Conservation (phyloP, 2,329 filamentous ascomycete species). For the Aureobasidium mangrovei region DNA sequence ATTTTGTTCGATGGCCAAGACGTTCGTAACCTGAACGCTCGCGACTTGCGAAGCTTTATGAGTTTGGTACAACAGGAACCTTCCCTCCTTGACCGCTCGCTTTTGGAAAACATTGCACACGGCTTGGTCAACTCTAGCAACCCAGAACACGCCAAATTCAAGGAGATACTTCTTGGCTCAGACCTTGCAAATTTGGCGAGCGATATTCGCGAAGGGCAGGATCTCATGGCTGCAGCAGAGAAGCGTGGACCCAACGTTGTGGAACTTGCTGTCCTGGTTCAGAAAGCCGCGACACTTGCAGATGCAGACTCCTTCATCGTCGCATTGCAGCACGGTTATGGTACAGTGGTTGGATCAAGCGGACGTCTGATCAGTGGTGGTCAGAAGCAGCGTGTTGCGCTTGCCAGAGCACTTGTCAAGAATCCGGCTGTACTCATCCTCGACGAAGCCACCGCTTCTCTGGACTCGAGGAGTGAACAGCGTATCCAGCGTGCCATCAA, state of each 20-base stretch:
- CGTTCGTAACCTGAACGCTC: slow-evolving; percentile 31
- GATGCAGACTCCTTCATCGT: slow-evolving; percentile 56
- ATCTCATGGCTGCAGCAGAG: slow-evolving; percentile 39
- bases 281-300: slow-evolving; percentile 46
- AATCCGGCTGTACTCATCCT: slow-evolving; percentile 31
- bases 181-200: slow-evolving; percentile 43
- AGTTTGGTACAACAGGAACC: slow-evolving; percentile 43
- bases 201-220: slow-evolving; percentile 44
- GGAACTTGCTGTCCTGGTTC: slow-evolving; percentile 45
- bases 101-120: slow-evolving; percentile 46
- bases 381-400: slow-evolving; percentile 32
- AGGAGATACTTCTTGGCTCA: slow-evolving; percentile 40
- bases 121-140: slow-evolving; percentile 37
- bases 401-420: slow-evolving; percentile 32
- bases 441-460: slow-evolving; percentile 34
- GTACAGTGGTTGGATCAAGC: slow-evolving; percentile 39
- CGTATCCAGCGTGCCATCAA: slow-evolving; percentile 31
- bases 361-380: slow-evolving; percentile 32
- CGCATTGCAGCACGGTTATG: slow-evolving; percentile 53
- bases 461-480: slow-evolving; percentile 34
- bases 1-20: slow-evolving; percentile 32
- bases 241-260: slow-evolving; percentile 36
- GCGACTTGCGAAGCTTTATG: slow-evolving; percentile 29
- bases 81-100: slow-evolving; percentile 42
- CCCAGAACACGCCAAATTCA: slow-evolving; percentile 31